Percentiles rank a stretch among this genome's conserved stretches.
These are phyloP conservation scores for Ambrosiella xylebori DNA, from an alignment of 2,329 filamentous ascomycete species.

Conservation along the genomic window DNA sequence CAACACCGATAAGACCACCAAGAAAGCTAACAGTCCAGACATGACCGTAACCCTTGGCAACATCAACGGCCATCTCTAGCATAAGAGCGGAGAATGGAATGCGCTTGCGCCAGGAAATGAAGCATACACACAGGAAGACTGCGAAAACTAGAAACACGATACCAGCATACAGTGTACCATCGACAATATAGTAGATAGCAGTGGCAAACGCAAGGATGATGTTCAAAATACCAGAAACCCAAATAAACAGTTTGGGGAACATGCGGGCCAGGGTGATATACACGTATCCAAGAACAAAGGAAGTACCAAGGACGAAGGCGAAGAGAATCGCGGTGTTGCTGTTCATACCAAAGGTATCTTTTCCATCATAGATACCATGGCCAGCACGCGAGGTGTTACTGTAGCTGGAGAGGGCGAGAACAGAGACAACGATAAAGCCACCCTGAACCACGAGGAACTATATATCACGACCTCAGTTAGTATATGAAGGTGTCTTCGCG, in stretches of 20 bases:
- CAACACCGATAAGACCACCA: slow-evolving; percentile 59
- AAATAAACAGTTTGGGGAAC: slow-evolving; percentile 83
- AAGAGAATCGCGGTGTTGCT: slow-evolving; percentile 81
- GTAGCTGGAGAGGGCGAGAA: slow-evolving; percentile 59
- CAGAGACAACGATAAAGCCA: slow-evolving; percentile 64
- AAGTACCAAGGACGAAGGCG: slow-evolving; percentile 56
- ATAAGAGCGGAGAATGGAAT: slow-evolving; percentile 87
- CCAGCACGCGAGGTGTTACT: slow-evolving; percentile 61
- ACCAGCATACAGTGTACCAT: slow-evolving; percentile 63
- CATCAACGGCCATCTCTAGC: slow-evolving; percentile 71
- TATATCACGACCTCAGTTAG: not conserved
- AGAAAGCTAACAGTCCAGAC: slow-evolving; percentile 75
- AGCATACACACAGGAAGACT: slow-evolving; percentile 65
- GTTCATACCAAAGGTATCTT: slow-evolving; percentile 50
- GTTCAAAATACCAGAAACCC: slow-evolving; percentile 79
- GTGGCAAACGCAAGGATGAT: slow-evolving; percentile 71
- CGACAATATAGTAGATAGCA: slow-evolving; percentile 67
- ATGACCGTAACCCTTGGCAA: slow-evolving; percentile 69
- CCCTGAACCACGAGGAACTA: slow-evolving; percentile 53
- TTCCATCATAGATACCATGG: slow-evolving; percentile 53
- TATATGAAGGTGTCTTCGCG: not conserved
- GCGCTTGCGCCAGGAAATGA: slow-evolving; percentile 73
- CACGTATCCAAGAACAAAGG: slow-evolving; percentile 57
- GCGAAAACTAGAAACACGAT: slow-evolving; percentile 75
- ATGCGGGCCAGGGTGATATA: slow-evolving; percentile 62